Evolutionary conservation across 352 stramenopile genomes (phyloP).

Genomic region (Plasmopara halstedii): DNA sequence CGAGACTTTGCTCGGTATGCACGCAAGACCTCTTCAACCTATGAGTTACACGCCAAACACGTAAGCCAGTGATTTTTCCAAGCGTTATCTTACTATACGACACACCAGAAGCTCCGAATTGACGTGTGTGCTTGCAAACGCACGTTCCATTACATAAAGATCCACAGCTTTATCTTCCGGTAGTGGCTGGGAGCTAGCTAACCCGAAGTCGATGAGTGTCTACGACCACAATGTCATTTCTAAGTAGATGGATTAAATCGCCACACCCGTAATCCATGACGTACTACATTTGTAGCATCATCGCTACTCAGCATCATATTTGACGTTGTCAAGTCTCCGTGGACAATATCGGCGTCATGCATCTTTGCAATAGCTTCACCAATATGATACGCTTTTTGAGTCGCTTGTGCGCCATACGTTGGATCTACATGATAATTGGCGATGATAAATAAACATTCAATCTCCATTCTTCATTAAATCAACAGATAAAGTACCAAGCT

Average conservation of each 20-base stretch:
- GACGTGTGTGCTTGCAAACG: constrained; percentile 86
- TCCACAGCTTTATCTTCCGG: constrained; percentile 90
- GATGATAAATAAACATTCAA: background rate
- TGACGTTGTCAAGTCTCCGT: constrained; percentile 91
- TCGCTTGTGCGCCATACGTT: constrained; percentile 39
- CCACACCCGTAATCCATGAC: constrained; percentile 1
- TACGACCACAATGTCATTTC: constrained; percentile 11
- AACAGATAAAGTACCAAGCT: constrained; percentile 22
- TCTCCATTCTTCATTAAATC: background rate
- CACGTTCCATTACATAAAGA: constrained; percentile 90
- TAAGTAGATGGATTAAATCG: background rate
- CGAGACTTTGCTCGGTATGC: constrained; percentile 81
- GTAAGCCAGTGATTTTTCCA: background rate
- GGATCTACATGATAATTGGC: constrained; percentile 22
- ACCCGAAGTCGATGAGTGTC: constrained; percentile 82
- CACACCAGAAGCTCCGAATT: constrained; percentile 73
- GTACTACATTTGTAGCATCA: constrained; percentile 54
- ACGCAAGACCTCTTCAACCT: constrained; percentile 78
- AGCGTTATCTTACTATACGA: background rate
- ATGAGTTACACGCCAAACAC: background rate
- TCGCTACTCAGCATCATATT: constrained; percentile 88
- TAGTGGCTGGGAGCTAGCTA: constrained; percentile 76
- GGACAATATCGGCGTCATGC: constrained; percentile 89
- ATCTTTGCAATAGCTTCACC: constrained; percentile 87
- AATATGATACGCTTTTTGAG: constrained; percentile 76